Evolutionary conservation across 306 rosid genomes (phyloP).

Genomic region (Arachis hypogaea): DNA sequence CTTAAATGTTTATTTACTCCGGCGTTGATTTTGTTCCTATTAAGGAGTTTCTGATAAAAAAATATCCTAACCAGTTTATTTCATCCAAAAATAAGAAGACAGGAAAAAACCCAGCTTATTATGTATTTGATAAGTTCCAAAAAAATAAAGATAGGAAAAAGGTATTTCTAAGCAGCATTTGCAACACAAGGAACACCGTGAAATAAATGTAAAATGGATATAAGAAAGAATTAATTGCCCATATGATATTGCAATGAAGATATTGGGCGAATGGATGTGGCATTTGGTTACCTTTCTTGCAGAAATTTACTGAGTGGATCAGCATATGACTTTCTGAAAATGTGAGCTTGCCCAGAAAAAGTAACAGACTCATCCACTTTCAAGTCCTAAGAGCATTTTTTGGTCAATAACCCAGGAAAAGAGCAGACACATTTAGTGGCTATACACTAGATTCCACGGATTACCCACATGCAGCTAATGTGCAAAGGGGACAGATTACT

Average conservation of each 20-base stretch:
- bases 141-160: neutral
- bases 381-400: slow-evolving; percentile 45
- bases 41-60: neutral
- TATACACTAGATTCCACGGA: slow-evolving; percentile 31
- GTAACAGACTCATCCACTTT: slow-evolving; percentile 39
- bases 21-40: neutral
- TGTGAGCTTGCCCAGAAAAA: slow-evolving; percentile 43
- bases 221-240: neutral
- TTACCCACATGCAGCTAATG: neutral
- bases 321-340: slow-evolving; percentile 44
- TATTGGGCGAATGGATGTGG: slow-evolving; percentile 13
- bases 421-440: neutral
- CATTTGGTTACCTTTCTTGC: slow-evolving; percentile 67
- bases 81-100: neutral
- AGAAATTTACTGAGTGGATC: slow-evolving; percentile 66
- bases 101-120: neutral
- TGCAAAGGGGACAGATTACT: slow-evolving; percentile 10
- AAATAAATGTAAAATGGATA: neutral
- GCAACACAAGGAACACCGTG: slow-evolving; percentile 6
- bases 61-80: slow-evolving; percentile 9
- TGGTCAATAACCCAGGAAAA: slow-evolving; percentile 23
- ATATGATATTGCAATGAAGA: slow-evolving; percentile 29
- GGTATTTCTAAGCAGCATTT: slow-evolving; percentile 24
- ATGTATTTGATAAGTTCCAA: too few species aligned
- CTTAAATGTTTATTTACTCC: neutral